Conservation (phyloP, 306 rosid genomes). For the Styphnolobium japonicum region DNA sequence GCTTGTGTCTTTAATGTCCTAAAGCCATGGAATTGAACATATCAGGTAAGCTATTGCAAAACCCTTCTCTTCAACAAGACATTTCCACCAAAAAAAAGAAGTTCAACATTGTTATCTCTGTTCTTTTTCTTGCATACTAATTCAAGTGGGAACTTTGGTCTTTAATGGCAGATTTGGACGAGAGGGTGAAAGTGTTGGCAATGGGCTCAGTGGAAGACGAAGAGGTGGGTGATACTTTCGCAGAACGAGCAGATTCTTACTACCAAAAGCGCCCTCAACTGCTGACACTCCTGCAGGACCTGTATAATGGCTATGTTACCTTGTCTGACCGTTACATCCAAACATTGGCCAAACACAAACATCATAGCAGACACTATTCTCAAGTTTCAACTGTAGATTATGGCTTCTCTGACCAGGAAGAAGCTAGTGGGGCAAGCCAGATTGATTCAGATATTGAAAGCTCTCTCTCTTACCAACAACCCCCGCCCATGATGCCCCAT, state of each 20-base stretch:
- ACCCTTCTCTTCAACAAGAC: too few species aligned
- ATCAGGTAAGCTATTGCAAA: too few species aligned
- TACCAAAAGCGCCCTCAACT: slow-evolving; percentile 90
- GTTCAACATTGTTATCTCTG: background rate
- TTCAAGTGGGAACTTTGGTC: background rate
- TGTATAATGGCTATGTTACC: slow-evolving; percentile 80
- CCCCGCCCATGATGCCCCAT: background rate
- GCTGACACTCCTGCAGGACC: slow-evolving; percentile 64
- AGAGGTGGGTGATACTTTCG: slow-evolving; percentile 62
- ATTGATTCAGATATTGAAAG: slow-evolving; percentile 79
- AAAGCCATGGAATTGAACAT: slow-evolving; percentile 32
- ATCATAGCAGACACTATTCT: slow-evolving; percentile 52
- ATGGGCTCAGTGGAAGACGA: slow-evolving; percentile 40
- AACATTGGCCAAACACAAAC: slow-evolving; percentile 51
- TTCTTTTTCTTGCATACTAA: background rate
- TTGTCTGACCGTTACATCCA: slow-evolving; percentile 79
- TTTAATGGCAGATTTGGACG: slow-evolving; percentile 67
- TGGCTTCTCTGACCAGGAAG: slow-evolving; percentile 52
- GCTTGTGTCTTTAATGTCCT: background rate
- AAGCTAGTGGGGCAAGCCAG: slow-evolving; percentile 40
- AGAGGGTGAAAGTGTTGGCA: slow-evolving; percentile 66
- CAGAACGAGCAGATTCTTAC: slow-evolving; percentile 87
- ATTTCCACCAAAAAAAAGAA: too few species aligned
- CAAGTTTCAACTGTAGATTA: slow-evolving; percentile 49
- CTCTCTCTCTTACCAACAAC: slow-evolving; percentile 67